Conservation (phyloP, 1,284 basidiomycete species). For the Ustilago crameri region DNA sequence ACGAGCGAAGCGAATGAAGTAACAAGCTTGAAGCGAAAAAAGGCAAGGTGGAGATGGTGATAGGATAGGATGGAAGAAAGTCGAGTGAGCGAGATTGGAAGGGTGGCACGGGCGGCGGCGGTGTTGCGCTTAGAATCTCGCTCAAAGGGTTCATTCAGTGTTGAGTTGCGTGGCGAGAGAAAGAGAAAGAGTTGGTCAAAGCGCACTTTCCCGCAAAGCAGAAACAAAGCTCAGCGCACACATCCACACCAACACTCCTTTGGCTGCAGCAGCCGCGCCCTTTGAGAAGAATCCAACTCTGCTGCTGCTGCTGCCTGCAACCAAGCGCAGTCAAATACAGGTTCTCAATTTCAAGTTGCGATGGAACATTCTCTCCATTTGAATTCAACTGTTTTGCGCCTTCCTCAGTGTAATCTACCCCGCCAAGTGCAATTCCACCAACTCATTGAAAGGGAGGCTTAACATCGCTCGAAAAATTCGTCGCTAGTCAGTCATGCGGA, state of each 20-base stretch:
- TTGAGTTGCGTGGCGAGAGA: no score
- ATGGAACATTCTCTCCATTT: slow-evolving; percentile 3
- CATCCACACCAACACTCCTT: background rate
- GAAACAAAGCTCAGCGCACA: no score
- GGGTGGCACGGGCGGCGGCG: no score
- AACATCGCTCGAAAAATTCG: background rate
- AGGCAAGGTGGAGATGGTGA: background rate
- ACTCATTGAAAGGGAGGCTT: no score
- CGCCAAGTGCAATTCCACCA: slow-evolving; percentile 2
- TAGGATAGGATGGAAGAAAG: background rate
- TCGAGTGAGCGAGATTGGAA: background rate
- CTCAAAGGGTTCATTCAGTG: no score
- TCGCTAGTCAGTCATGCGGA: slow-evolving; percentile 9
- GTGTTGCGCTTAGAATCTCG: no score
- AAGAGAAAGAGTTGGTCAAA: no score
- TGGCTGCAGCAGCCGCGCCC: background rate
- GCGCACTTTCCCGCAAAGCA: no score
- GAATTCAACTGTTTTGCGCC: no score
- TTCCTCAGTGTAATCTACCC: no score
- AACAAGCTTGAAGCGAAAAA: no score
- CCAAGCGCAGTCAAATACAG: background rate
- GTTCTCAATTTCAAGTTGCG: background rate
- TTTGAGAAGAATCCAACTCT: slow-evolving; percentile 7
- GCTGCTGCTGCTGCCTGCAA: background rate
- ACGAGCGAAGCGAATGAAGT: no score